Evolutionary conservation across 2,329 filamentous ascomycete species (phyloP).

Genomic region (Verticillium nubilum): DNA sequence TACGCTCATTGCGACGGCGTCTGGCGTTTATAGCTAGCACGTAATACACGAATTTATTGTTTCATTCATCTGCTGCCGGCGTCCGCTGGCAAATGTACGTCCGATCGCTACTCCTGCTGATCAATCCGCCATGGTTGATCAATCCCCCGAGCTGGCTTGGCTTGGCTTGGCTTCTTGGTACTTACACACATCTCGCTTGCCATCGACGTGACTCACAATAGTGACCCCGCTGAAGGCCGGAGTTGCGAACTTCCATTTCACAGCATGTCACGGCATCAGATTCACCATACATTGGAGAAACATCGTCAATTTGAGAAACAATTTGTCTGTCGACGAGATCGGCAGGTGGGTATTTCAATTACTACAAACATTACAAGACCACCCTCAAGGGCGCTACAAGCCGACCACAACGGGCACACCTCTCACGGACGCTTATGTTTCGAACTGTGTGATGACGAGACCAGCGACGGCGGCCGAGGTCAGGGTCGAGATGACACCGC

Average conservation of each 20-base stretch:
- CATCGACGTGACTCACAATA: background rate
- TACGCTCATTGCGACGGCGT: background rate
- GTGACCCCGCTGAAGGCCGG: too few species aligned
- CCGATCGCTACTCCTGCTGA: background rate
- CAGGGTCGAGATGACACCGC: conserved; percentile 73
- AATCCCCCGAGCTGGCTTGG: background rate
- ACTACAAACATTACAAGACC: background rate
- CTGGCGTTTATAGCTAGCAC: background rate
- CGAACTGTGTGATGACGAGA: conserved; percentile 49
- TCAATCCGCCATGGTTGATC: background rate
- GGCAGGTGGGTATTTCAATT: background rate
- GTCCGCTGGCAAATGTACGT: background rate
- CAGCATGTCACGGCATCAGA: too few species aligned
- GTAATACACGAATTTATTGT: background rate
- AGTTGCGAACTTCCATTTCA: too few species aligned
- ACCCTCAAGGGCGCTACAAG: background rate
- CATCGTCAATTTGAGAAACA: background rate
- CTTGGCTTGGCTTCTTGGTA: background rate
- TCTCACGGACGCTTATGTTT: background rate
- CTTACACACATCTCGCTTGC: background rate
- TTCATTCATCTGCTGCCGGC: background rate
- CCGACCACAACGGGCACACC: background rate
- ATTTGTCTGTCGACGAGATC: background rate
- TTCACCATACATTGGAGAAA: background rate
- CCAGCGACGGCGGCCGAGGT: conserved; percentile 75